phyloP scores from a whole-genome alignment of 2,329 filamentous ascomycete species.

The Ophiostoma himal-ulmi region DNA sequence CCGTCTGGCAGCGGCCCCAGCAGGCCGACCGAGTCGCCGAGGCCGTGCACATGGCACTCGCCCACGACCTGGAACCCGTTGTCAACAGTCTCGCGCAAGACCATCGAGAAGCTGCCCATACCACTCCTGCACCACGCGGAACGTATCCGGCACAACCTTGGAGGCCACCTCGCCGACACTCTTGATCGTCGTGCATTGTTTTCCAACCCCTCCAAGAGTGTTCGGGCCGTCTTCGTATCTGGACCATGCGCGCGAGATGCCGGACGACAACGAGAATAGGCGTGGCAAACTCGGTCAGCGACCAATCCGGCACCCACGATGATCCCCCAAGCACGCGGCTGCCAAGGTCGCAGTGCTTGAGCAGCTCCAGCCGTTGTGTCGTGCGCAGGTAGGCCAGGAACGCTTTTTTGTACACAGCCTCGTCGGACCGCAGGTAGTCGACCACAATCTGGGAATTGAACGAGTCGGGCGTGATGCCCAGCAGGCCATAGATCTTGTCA shows the following conservation, averaged over 20 bases:
- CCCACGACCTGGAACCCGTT: constrained; percentile 13
- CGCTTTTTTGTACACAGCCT: constrained; percentile 7
- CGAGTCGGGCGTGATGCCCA: constrained; percentile 12
- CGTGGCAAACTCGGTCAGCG: constrained; percentile 4
- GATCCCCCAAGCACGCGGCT: constrained; percentile 5
- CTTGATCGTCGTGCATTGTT: not conserved
- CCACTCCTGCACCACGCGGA: constrained; percentile 15
- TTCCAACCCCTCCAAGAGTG: not conserved
- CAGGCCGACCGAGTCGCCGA: constrained; percentile 11
- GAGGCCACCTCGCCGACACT: constrained; percentile 1
- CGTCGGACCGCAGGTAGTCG: constrained; percentile 12
- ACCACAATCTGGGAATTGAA: constrained; percentile 9
- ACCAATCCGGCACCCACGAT: constrained; percentile 17
- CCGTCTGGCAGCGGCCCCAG: constrained; percentile 14
- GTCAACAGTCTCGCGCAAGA: constrained; percentile 9
- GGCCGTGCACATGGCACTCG: constrained; percentile 16
- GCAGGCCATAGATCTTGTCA: constrained; percentile 17
- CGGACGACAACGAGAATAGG: constrained; percentile 13
- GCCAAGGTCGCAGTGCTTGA: constrained; percentile 14
- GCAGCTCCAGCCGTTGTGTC: constrained; percentile 13
- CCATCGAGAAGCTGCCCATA: not conserved
- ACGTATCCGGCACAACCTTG: constrained; percentile 9
- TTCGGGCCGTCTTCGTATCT: not conserved
- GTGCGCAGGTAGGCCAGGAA: constrained; percentile 11
- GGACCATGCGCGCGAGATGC: constrained; percentile 16